A percentile compares a stretch with the other conserved stretches of the same genome.
These are phyloP conservation scores for Fusarium stilboides DNA, from an alignment of 2,329 filamentous ascomycete genomes.

Conservation along the genomic window DNA sequence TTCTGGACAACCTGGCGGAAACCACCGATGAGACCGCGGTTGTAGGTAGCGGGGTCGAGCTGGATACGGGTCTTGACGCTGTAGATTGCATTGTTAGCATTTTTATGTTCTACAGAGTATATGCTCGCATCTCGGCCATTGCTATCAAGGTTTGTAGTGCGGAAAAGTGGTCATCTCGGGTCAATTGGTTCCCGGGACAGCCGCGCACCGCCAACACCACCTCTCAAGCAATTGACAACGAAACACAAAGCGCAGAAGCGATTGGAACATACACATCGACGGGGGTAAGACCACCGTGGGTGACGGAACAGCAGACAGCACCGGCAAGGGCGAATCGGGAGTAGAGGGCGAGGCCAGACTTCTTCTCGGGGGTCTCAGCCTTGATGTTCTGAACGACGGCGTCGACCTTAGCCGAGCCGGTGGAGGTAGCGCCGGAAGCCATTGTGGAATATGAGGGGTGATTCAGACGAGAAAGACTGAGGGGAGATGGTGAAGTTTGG, in stretches of 20 bases:
- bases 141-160: slow-evolving; percentile 3
- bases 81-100: slow-evolving; percentile 48
- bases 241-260: neutral
- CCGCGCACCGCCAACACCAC: slow-evolving; percentile 12
- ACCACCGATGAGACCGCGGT: slow-evolving; percentile 87
- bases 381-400: slow-evolving; percentile 61
- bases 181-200: slow-evolving; percentile 14
- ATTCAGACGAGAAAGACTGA: slow-evolving; percentile 52
- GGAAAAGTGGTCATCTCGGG: slow-evolving; percentile 20
- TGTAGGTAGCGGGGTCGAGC: slow-evolving; percentile 91
- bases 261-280: slow-evolving; percentile 93
- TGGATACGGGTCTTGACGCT: slow-evolving; percentile 97
- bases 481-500: slow-evolving; percentile 50
- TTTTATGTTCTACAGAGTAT: neutral
- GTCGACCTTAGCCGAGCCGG: slow-evolving; percentile 62
- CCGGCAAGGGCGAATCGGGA: slow-evolving; percentile 97
- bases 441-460: slow-evolving; percentile 55
- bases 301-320: slow-evolving; percentile 97
- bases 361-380: slow-evolving; percentile 60
- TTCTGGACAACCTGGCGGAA: slow-evolving; percentile 88
- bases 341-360: slow-evolving; percentile 80
- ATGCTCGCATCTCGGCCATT: slow-evolving; percentile 5
- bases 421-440: slow-evolving; percentile 56
- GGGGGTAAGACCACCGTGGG: slow-evolving; percentile 95
- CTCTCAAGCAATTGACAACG: slow-evolving; percentile 41